Evolutionary conservation across 441 rosid species (phyloP).

Genomic region (Gossypium gossypioides): DNA sequence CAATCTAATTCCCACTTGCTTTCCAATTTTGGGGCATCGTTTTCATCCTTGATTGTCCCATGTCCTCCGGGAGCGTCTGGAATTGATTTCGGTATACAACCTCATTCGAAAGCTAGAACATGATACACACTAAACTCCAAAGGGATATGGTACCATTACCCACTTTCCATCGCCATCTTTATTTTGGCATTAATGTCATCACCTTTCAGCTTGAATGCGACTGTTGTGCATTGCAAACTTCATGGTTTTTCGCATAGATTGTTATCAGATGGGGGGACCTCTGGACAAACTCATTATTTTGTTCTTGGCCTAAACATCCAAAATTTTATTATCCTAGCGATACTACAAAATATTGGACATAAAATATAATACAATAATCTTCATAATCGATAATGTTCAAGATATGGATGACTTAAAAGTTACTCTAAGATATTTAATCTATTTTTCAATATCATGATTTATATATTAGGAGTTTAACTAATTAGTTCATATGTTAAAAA

Average conservation of each 20-base stretch:
- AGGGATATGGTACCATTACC: neutral
- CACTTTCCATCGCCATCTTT: neutral
- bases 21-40: neutral
- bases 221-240: neutral
- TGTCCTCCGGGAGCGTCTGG: conserved; percentile 12
- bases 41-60: conserved; percentile 14
- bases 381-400: neutral
- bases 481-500: neutral
- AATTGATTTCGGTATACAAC: conserved; percentile 12
- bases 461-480: neutral
- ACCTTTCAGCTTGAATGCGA: neutral
- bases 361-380: neutral
- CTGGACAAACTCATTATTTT: neutral
- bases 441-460: neutral
- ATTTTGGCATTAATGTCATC: neutral
- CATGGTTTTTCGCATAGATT: neutral
- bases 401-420: neutral
- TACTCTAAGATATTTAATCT: neutral
- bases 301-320: conserved; percentile 1
- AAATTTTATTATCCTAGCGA: neutral
- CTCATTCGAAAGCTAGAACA: conserved; percentile 7
- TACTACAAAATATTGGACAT: neutral
- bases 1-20: no score
- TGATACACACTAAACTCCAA: neutral
- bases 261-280: neutral